Base-by-base conservation (phyloP, 1,284 basidiomycete genomes). In the Ustilago curta region DNA sequence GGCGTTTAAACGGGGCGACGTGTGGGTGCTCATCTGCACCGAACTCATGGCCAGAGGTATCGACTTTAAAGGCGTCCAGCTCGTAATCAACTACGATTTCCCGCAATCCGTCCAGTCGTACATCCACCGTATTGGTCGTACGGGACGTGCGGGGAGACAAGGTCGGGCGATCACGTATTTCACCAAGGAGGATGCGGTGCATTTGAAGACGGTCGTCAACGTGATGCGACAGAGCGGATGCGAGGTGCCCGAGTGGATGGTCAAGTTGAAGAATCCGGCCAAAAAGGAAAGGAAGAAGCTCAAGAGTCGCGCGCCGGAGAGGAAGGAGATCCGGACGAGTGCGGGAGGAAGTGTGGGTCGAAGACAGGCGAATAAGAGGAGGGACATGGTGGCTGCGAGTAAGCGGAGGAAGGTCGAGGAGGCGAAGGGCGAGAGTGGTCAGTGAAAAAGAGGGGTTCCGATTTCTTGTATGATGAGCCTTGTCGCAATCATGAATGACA, bases 81-180 rank as follows among this genome's bases (percentile, higher is more conserved):
- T 97, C 78, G 95, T 99, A 12, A 92, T 99, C 84, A 99, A 97
- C 86, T 97, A 95, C 82, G 76, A 78, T 21, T 77, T 83, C 31
- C 79, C 84, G 2, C 83, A 83, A 60, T 77, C 59, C 18, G 91
- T 96, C 2, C 94, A 97, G 85, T 93, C 91, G 79, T 99, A 99
- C 83, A 90, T 99, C 35, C 96, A 99, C 86, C 89, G 96, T 27
- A 97, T 99, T 64, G 96, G 93, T 89, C 91, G 97, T 64, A 98
- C 96, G 1, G 96, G 96, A 19, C 90, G 96, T 63, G 95, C 95
- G 18, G 96, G 95, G 1, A 89, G 92, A 51, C 90, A 93, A 77
- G 96, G 96, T 9, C 91, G 91, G 83, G 95, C 96, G 0, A 90
- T 96, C 54, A 99, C 96, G 1, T 98, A 94, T 86, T 98, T 97